Evolutionary conservation across 1,284 basidiomycete species (phyloP), one percentile per base, ranked within the genome.

Genomic region (Prillingera fragicola): DNA sequence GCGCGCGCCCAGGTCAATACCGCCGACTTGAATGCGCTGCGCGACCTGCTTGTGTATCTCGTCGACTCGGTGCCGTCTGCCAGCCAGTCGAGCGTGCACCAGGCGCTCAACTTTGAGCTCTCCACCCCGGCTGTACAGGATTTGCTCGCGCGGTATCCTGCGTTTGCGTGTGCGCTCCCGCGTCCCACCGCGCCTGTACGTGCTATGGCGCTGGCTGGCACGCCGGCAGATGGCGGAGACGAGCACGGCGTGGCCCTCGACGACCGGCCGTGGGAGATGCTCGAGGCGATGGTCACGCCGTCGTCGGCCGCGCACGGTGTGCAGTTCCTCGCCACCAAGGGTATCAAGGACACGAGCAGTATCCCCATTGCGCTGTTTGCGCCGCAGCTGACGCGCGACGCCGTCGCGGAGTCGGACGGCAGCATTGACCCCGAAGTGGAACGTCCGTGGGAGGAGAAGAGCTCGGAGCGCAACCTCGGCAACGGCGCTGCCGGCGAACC

Each of bases 261-360:
- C 32, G 67, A 70, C 41, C 51, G 66, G 9, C 60, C 59, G n/a
- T 70, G 67, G 67, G 67, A 70, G 52, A 48, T 65, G 50, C 59
- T 65, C 18, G 66, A 70, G 41, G 52, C 62, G 14, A 57, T 70
- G 48, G 48, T 45, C 9, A 55, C 60, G 2, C 34, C 34, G 7
- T 37, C 50, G 2, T 7, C 33, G 7, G 45, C 42, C 5, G 31
- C 43, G 22, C 61, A 63, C 47, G 50, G 46, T 14, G 56, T 67
- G 35, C 36, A 56, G 22, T 66, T 62, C 48, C 59, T 69, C 18
- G 36, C 56, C 2, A 40, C 34, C 17, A 48, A 47, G 22, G 45
- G 59, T 7, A 31, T 63, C 27, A 59, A 56, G 37, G 65, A 69
- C 50, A 60, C 56, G 0, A 51, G 59, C 2, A 63, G 61, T 12